Percentiles rank a stretch among this genome's conserved stretches.
phyloP scores from a whole-genome alignment of 2,329 filamentous ascomycete species.

The Cytospora piceae region DNA sequence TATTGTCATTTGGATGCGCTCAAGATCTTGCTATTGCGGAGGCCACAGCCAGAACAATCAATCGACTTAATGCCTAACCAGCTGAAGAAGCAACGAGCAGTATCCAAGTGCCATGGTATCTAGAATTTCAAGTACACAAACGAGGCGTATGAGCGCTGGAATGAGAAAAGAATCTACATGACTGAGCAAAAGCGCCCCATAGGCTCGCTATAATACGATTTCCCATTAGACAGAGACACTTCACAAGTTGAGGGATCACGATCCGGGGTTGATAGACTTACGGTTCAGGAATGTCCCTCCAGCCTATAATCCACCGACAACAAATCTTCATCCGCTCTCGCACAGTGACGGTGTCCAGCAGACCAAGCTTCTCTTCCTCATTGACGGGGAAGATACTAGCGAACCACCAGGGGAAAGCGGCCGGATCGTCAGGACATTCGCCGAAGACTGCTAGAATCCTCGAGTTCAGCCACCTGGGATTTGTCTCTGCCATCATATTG shows the following conservation, averaged over 20 bases:
- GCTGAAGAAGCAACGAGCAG: neutral
- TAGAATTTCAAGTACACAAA: neutral
- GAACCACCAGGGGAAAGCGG: constrained; percentile 87
- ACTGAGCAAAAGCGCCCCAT: constrained; percentile 15
- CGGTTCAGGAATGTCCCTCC: constrained; percentile 56
- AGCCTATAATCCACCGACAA: constrained; percentile 74
- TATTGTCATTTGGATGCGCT: no score
- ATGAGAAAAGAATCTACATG: constrained; percentile 5
- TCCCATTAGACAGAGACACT: constrained; percentile 9
- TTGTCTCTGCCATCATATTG: constrained; percentile 66
- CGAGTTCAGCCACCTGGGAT: constrained; percentile 74
- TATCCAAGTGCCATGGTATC: neutral
- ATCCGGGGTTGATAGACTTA: constrained; percentile 33
- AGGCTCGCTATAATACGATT: neutral
- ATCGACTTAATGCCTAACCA: neutral
- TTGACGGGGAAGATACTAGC: constrained; percentile 78
- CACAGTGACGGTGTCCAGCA: constrained; percentile 75
- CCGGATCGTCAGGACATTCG: constrained; percentile 74
- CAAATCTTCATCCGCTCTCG: constrained; percentile 82
- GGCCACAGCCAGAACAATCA: neutral
- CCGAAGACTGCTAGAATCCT: constrained; percentile 77
- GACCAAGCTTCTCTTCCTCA: constrained; percentile 77
- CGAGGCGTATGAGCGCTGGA: neutral
- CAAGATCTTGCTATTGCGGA: neutral
- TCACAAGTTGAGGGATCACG: neutral